Percentiles rank a stretch among this genome's conserved stretches.
Conservation (phyloP, 306 rosid genomes). For the Malus orientalis region DNA sequence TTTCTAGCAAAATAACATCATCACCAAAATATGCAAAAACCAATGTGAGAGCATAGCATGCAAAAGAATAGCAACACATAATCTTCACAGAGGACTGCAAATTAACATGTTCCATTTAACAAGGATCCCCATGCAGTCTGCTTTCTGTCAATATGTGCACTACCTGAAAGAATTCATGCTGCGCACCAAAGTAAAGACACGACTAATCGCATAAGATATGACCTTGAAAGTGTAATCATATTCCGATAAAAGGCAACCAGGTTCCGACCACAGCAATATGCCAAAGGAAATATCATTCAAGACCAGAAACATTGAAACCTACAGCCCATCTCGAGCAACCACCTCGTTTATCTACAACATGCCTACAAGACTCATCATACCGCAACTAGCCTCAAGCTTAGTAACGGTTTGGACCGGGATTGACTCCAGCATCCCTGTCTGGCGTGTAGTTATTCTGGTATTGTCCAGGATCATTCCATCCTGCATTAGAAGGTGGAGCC, state of each 20-base stretch:
- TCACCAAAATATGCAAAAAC: too few species aligned
- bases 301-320: background rate
- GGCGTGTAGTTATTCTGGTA: too few species aligned
- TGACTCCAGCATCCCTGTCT: too few species aligned
- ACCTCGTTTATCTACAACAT: slow-evolving; percentile 1
- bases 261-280: background rate
- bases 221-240: background rate
- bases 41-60: too few species aligned
- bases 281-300: background rate
- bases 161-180: background rate
- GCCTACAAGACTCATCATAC: slow-evolving; percentile 24
- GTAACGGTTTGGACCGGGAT: slow-evolving; percentile 17
- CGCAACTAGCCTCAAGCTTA: slow-evolving; percentile 8
- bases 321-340: background rate
- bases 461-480: slow-evolving; percentile 33
- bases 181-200: background rate
- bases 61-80: background rate
- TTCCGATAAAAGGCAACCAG: background rate
- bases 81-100: too few species aligned
- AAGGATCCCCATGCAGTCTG: background rate
- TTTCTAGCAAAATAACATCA: too few species aligned
- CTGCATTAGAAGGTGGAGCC: slow-evolving; percentile 23
- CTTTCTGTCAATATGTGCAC: background rate
- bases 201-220: background rate
- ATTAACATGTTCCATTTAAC: too few species aligned